Evolutionary conservation across 106 monocot genomes (phyloP), one percentile per base, ranked within the genome.

Genomic region (Hemerocallis citrina): DNA sequence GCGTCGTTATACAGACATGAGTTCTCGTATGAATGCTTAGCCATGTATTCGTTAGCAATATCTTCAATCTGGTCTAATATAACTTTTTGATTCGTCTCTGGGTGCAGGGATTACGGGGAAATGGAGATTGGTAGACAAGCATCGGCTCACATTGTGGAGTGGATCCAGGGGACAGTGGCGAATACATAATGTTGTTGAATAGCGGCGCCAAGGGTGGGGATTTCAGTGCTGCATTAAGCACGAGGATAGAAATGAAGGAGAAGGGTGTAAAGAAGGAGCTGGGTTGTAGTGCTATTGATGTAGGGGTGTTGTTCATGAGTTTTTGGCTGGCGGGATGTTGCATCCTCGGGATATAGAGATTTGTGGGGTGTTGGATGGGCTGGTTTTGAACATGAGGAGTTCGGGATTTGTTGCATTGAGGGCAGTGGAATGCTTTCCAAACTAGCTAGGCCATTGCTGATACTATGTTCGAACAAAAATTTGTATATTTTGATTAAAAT

Each of bases 201-300:
- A 38, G 49, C 14, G 72, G 55, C 11, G 74, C 78, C 0, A 27
- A 24, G 1, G 55, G 6, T 12, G 59, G 67, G 1, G 65, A 71
- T 3, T 64, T 69, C 24, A 6, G 49, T 0, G 65, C 55, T 21
- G 42, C 72, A 6, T 13, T 54, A 1, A 35, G 9, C 7, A 31
- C 10, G 4, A 72, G 79, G 51, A 14, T 14, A 52, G 7, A 19
- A 66, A 82, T 87, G 79, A 69, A 65, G 55, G 66, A 82, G 72
- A 73, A 34, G n/a, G n/a, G n/a, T n/a, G n/a, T n/a, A n/a, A n/a
- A n/a, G n/a, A n/a, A n/a, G n/a, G n/a, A n/a, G n/a, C 75, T 69
- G 12, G 79, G 86, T 8, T 78, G 87, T 28, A 82, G 72, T 46
- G 23, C 70, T 64, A 75, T 87, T 30, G 82, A 79, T 60, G 62